Percentiles rank a stretch among this genome's conserved stretches.
These are phyloP conservation scores for Aspergillus pseudoterreus DNA, from an alignment of 2,329 filamentous ascomycete species.

Conservation along the genomic window DNA sequence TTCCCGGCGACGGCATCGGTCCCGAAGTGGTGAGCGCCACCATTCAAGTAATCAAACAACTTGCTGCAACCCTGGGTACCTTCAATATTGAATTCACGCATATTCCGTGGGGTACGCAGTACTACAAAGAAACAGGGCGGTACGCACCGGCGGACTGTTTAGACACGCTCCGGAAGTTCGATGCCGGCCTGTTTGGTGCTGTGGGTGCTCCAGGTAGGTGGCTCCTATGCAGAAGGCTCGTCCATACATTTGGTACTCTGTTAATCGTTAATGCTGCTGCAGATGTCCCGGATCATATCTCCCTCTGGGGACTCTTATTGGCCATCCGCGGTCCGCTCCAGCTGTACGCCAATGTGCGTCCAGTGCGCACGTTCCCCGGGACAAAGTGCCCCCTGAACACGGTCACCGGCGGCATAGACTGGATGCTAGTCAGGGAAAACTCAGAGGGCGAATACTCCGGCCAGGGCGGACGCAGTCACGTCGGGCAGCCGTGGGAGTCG, in stretches of 20 bases:
- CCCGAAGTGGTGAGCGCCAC: slow-evolving; percentile 60
- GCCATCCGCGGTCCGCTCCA: slow-evolving; percentile 55
- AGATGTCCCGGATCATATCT: slow-evolving; percentile 57
- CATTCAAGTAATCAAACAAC: slow-evolving; percentile 44
- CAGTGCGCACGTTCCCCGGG: slow-evolving; percentile 48
- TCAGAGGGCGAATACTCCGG: slow-evolving; percentile 55
- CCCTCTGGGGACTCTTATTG: slow-evolving; percentile 54
- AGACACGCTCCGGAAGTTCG: slow-evolving; percentile 48
- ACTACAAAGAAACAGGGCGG: slow-evolving; percentile 49
- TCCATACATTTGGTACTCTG: not conserved
- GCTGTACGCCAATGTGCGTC: slow-evolving; percentile 56
- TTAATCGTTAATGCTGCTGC: slow-evolving; percentile 3
- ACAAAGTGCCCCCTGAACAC: slow-evolving; percentile 50
- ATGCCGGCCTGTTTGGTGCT: slow-evolving; percentile 58
- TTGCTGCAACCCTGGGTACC: slow-evolving; percentile 41
- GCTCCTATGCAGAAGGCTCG: not conserved
- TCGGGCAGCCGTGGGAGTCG: slow-evolving; percentile 50
- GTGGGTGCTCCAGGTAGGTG: slow-evolving; percentile 53
- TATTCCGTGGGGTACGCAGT: slow-evolving; percentile 36
- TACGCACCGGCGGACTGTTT: slow-evolving; percentile 53
- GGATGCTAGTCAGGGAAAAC: slow-evolving; percentile 55
- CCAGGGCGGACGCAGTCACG: slow-evolving; percentile 52
- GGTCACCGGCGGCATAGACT: slow-evolving; percentile 50
- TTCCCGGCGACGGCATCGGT: slow-evolving; percentile 63
- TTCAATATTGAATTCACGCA: slow-evolving; percentile 51